Evolutionary conservation across 1,284 basidiomycete species (phyloP), one percentile per base, ranked within the genome.

Genomic region (Melampsora larici-populina): DNA sequence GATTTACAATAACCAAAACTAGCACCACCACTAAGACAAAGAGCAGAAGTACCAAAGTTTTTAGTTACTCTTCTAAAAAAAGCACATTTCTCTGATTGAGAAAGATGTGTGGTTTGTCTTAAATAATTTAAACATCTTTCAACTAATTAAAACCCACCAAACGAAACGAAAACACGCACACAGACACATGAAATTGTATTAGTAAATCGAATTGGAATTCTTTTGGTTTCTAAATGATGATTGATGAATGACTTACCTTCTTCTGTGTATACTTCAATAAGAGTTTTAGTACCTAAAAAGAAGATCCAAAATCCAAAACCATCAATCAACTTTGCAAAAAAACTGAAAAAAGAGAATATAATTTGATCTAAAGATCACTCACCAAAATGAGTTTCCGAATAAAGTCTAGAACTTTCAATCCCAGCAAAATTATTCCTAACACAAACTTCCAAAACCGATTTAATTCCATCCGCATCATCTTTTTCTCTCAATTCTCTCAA

Each of bases 361-460:
- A 21, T 49, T 49, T 49, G 11, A 11, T 49, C 40, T 49, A 24
- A 0, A n/a, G n/a, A n/a, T n/a, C n/a, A n/a, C n/a, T n/a, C n/a
- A 70, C 81, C 81, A 29, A 79, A 82, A 86, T 82, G 82, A 90
- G 93, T 87, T 93, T 84, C 92, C 83, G 92, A 93, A 83, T 97
- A 97, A 73, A 97, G 86, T 81, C 93, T 90, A 78, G 91, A 86
- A 69, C 92, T 94, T 85, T 98, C 96, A 0, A 93, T 90, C 0
- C 94, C 97, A 11, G 93, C 97, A 86, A 98, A 99, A 84, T 98
- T 98, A 70, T 90, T 89, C 75, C 94, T 88, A 63, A 98, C 87
- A 82, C 94, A 98, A 0, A 94, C 92, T 81, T 97, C 93, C 48
- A 99, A 86, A 0, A 98, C 92, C 17, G 92, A 93, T 75, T 96